Conservation (phyloP, 129 eudicot species). For the Flaveria robusta region DNA sequence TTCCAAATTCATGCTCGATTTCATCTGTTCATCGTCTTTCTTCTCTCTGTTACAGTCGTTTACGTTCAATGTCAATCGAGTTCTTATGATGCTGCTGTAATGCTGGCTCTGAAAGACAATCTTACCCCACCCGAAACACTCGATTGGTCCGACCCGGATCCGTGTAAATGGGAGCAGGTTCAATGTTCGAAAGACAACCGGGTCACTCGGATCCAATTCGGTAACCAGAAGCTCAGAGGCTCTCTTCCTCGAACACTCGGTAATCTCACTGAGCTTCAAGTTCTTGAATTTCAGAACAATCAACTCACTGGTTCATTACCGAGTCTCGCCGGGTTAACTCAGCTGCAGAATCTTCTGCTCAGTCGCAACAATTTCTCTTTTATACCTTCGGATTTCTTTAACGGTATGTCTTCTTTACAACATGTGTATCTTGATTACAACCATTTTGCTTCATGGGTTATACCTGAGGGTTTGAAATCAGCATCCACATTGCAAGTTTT, state of each 20-base stretch:
- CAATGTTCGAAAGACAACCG: slow-evolving; percentile 54
- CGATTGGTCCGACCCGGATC: slow-evolving; percentile 64
- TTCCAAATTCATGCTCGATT: slow-evolving; percentile 16
- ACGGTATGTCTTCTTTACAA: slow-evolving; percentile 60
- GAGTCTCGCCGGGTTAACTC: slow-evolving; percentile 63
- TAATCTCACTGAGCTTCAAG: slow-evolving; percentile 48
- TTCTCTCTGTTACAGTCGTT: not conserved
- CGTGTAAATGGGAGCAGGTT: slow-evolving; percentile 65
- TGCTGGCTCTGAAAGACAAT: slow-evolving; percentile 47
- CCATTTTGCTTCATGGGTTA: slow-evolving; percentile 47
- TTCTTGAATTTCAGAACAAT: slow-evolving; percentile 56
- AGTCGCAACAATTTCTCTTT: slow-evolving; percentile 52
- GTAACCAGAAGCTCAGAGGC: slow-evolving; percentile 51
- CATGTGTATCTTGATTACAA: slow-evolving; percentile 53
- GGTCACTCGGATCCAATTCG: slow-evolving; percentile 78
- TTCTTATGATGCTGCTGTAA: slow-evolving; percentile 49
- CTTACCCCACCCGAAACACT: slow-evolving; percentile 49
- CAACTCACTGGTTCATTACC: slow-evolving; percentile 66
- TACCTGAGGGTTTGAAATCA: slow-evolving; percentile 46
- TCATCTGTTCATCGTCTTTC: not conserved
- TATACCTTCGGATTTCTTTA: slow-evolving; percentile 61
- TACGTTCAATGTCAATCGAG: slow-evolving; percentile 40
- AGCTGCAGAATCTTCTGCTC: slow-evolving; percentile 50
- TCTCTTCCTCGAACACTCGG: slow-evolving; percentile 50
- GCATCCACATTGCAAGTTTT: slow-evolving; percentile 47